These are phyloP conservation scores for Earliella scabrosa DNA, from an alignment of 1,284 basidiomycete species.

Conservation along the genomic window DNA sequence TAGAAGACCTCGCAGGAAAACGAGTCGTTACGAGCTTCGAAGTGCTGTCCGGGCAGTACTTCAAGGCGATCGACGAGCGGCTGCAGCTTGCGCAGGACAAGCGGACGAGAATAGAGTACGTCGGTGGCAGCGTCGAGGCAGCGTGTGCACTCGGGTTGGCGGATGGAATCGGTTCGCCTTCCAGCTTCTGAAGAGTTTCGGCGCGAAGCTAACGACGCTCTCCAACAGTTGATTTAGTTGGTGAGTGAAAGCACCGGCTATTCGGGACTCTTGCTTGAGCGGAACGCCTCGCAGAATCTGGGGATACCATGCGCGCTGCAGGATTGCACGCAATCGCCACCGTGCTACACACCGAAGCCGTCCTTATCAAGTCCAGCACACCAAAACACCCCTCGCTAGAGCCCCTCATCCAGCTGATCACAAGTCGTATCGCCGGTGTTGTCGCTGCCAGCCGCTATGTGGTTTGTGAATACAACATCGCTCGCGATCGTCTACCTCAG, in stretches of 20 bases:
- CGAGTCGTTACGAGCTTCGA: constrained; percentile 96
- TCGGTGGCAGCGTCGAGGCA: constrained; percentile 97
- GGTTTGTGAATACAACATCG: constrained; percentile 92
- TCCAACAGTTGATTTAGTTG: constrained; percentile 83
- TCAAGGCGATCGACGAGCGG: constrained; percentile 71
- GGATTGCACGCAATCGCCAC: constrained; percentile 94
- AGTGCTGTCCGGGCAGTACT: constrained; percentile 83
- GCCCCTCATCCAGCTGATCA: constrained; percentile 82
- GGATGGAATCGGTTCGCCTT: constrained; percentile 88
- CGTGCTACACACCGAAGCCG: constrained; percentile 88
- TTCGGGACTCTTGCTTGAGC: neutral
- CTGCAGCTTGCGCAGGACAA: constrained; percentile 52
- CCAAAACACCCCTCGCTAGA: constrained; percentile 72
- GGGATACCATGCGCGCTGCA: constrained; percentile 99
- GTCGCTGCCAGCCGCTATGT: constrained; percentile 91
- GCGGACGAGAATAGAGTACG: constrained; percentile 88
- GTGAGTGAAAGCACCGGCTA: constrained; percentile 49
- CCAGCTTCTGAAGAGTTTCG: neutral
- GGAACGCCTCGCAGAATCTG: constrained; percentile 73
- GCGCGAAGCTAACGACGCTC: neutral
- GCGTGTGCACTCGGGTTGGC: constrained; percentile 96
- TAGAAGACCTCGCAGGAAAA: constrained; percentile 87
- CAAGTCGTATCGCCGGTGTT: constrained; percentile 90
- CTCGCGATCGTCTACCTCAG: constrained; percentile 59
- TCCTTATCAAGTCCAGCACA: constrained; percentile 85